Base-by-base conservation (phyloP, 495 filamentous ascomycete genomes). In the Symbiotaphrina buchneri region DNA sequence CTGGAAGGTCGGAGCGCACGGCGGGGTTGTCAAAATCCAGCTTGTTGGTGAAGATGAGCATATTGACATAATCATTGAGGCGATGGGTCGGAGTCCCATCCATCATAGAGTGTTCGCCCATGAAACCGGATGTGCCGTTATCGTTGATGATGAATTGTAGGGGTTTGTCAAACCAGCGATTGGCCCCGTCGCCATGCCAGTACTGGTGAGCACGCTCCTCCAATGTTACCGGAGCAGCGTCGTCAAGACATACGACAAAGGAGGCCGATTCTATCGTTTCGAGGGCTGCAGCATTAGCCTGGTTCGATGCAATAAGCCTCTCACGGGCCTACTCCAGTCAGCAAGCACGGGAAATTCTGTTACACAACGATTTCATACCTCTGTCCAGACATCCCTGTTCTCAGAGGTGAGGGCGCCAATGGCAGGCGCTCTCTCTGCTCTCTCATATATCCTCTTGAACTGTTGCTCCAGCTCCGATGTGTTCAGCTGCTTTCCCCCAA, bases 61-160 rank as follows among this genome's bases (percentile, higher is more conserved):
- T 65, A 60, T 84, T 87, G 52, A 83, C 63, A 47, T 78, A 79
- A 62, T 99, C 87, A 51, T 91, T 95, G 19, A 99, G 66, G 3
- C 90, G 71, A 52, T 95, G 84, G 8, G 90, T 99, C 1, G 90
- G 82, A 18, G 85, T 99, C 34, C 90, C 90, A 49, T 99, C 90
- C 90, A 99, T 99, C 90, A 99, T 95, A 54, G 74, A 83, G 61
- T 99, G 90, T 61, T 99, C 90, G 46, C 90, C 90, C 59, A 78
- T 81, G 63, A 99, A 99, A 37, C 90, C 90, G 16, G 90, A 77
- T 10, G 87, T 90, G 41, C 83, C 90, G 53, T 99, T 99, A 45
- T 95, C 84, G 53, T 92, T 94, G 54, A 99, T 47, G 46, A 99
- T 85, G 54, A 99, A 95, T 58, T 99, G 82, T 33, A 92, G 58